These are phyloP conservation scores for Monosporascus sp. DNA, from an alignment of 2,329 filamentous ascomycete genomes.

Conservation along the genomic window DNA sequence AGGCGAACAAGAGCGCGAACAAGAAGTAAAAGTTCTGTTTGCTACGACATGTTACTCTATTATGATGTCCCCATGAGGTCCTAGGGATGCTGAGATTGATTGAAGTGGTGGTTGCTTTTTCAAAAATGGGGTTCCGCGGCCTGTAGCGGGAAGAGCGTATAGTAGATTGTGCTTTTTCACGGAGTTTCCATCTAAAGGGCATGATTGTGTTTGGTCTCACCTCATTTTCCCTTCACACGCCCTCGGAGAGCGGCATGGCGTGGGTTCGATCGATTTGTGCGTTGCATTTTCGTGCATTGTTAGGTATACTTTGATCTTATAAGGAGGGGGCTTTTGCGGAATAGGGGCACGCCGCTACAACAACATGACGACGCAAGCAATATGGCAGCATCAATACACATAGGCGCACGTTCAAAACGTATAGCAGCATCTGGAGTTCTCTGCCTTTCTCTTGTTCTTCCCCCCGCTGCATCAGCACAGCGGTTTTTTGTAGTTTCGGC, in stretches of 20 bases:
- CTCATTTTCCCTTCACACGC: not conserved
- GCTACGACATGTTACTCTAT: not conserved
- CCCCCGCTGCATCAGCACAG: not conserved
- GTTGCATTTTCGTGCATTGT: too few species aligned
- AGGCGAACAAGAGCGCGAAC: constrained; percentile 51
- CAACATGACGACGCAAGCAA: too few species aligned
- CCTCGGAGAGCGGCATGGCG: too few species aligned
- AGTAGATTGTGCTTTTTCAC: not conserved
- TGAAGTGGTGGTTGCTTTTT: not conserved
- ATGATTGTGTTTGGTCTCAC: not conserved
- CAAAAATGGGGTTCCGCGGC: not conserved
- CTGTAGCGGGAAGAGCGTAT: not conserved
- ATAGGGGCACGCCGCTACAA: too few species aligned
- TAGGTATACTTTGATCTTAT: too few species aligned
- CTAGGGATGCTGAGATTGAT: not conserved
- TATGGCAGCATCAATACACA: not conserved
- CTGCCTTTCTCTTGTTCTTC: not conserved
- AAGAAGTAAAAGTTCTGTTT: constrained; percentile 35
- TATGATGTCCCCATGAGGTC: not conserved
- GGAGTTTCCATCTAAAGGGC: not conserved
- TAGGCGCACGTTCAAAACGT: not conserved
- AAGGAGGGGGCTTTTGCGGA: too few species aligned
- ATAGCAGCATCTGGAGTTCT: not conserved
- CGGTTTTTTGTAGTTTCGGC: not conserved
- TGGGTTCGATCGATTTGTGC: too few species aligned